Percentiles rank a stretch among this genome's conserved stretches.
Conservation (phyloP, 2,329 filamentous ascomycete genomes). For the Massarina eburnea region DNA sequence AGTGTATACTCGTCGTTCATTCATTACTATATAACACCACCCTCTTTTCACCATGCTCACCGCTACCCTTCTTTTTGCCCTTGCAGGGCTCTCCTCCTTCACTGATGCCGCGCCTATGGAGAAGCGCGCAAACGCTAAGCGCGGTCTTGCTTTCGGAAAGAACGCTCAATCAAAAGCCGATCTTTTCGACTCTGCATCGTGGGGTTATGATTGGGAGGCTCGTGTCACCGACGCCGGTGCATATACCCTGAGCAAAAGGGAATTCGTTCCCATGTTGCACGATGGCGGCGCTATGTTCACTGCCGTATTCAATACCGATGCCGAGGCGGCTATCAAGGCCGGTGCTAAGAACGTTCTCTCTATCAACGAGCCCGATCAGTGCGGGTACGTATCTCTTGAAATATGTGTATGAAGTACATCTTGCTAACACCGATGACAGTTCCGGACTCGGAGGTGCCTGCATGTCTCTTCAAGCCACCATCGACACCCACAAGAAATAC, state of each 20-base stretch:
- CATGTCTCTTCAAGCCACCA: conserved; percentile 25
- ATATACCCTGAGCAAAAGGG: conserved; percentile 45
- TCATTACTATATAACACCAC: conserved; percentile 7
- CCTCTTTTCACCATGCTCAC: conserved; percentile 19
- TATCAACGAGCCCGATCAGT: conserved; percentile 45
- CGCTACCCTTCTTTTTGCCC: conserved; percentile 26
- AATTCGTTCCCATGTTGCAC: conserved; percentile 62
- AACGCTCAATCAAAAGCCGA: conserved; percentile 22
- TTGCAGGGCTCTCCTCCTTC: conserved; percentile 31
- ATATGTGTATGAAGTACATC: background rate
- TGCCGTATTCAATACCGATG: conserved; percentile 28
- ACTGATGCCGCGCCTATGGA: conserved; percentile 27
- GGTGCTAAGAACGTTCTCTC: conserved; percentile 35
- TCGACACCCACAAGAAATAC: conserved; percentile 25
- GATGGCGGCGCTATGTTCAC: conserved; percentile 30
- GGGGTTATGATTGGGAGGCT: conserved; percentile 70
- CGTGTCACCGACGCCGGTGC: conserved; percentile 1
- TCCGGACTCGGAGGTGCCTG: conserved; percentile 25
- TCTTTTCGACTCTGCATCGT: conserved; percentile 42
- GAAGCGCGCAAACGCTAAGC: conserved; percentile 29
- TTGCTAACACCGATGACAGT: conserved; percentile 12
- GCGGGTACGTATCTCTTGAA: conserved; percentile 26
- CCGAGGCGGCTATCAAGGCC: conserved; percentile 28
- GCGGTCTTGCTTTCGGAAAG: conserved; percentile 31
- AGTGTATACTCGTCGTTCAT: conserved; percentile 9